phyloP scores from a whole-genome alignment of 139 green algal genomes.

The Micractinium sp. region DNA sequence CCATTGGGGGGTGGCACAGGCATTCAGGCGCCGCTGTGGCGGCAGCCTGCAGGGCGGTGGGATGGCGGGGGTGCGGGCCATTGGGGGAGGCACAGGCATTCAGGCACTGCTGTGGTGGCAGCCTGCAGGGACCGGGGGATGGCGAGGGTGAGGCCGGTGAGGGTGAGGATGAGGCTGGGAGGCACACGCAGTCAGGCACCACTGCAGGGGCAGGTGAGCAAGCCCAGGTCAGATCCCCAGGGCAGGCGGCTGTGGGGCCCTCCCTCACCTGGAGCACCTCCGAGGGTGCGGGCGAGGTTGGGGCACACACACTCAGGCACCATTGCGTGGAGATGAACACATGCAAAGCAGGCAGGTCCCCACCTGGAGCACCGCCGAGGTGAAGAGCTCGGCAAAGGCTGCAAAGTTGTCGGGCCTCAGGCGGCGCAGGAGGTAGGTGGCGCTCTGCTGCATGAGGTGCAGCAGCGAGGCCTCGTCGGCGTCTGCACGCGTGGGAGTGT shows the following conservation, averaged over 20 bases:
- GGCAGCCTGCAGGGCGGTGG: no score
- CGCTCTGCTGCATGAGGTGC: constrained; percentile 45
- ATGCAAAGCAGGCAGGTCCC: neutral
- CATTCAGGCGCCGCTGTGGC: no score
- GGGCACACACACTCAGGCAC: no score
- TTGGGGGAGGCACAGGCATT: neutral
- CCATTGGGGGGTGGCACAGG: no score
- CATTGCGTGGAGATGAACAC: no score
- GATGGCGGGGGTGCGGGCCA: neutral
- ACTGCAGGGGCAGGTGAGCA: no score
- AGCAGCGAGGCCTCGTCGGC: constrained; percentile 37
- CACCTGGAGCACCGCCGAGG: constrained; percentile 64
- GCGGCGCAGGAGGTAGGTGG: constrained; percentile 47
- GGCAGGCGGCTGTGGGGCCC: no score
- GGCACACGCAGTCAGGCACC: neutral
- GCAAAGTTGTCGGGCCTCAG: constrained; percentile 64
- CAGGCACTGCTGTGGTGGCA: no score
- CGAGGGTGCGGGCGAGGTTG: neutral
- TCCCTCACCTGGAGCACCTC: neutral
- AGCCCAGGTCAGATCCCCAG: no score
- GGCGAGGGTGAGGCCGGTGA: neutral
- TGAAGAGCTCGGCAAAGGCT: constrained; percentile 70
- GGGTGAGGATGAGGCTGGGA: neutral
- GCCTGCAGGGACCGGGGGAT: no score
- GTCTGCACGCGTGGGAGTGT: neutral